Evolutionary conservation across 768 basidiomycete genomes (phyloP).

Genomic region (Lactarius deliciosus): DNA sequence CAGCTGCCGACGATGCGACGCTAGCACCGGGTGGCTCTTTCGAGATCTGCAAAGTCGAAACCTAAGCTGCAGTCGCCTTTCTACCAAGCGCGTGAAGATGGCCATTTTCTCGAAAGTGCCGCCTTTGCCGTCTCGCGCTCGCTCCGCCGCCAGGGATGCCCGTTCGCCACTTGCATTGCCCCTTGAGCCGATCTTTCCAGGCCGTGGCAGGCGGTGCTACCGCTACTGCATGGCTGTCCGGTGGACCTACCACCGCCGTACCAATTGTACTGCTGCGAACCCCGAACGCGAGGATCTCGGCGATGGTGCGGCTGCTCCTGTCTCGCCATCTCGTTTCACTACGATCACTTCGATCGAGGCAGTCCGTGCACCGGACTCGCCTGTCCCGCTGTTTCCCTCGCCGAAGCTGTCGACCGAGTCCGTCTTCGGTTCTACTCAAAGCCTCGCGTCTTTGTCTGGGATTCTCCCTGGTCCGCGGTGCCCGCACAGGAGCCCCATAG

Average conservation of each 20-base stretch:
- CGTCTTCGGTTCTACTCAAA: constrained; percentile 24
- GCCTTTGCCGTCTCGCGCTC: neutral
- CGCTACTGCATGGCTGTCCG: neutral
- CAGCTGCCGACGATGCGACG: neutral
- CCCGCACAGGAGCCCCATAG: neutral
- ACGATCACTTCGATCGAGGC: constrained; percentile 23
- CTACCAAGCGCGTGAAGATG: constrained; percentile 14
- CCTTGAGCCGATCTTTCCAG: neutral
- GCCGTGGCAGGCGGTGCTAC: neutral
- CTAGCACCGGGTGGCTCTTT: neutral
- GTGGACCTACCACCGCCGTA: constrained; percentile 25
- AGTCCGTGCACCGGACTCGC: constrained; percentile 28
- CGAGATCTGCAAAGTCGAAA: neutral
- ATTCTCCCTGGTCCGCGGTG: neutral
- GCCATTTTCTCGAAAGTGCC: constrained; percentile 16
- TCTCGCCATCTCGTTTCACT: constrained; percentile 10
- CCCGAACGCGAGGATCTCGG: neutral
- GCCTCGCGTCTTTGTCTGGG: constrained; percentile 13
- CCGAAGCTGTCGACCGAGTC: constrained; percentile 20
- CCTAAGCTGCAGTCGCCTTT: constrained; percentile 13
- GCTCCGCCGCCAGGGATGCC: neutral
- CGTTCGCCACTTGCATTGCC: neutral
- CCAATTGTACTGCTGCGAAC: constrained; percentile 17
- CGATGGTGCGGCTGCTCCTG: neutral
- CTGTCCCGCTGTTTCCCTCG: constrained; percentile 22